Evolutionary conservation across 345 rosid species (phyloP).

Genomic region (Noccaea bulbosa): DNA sequence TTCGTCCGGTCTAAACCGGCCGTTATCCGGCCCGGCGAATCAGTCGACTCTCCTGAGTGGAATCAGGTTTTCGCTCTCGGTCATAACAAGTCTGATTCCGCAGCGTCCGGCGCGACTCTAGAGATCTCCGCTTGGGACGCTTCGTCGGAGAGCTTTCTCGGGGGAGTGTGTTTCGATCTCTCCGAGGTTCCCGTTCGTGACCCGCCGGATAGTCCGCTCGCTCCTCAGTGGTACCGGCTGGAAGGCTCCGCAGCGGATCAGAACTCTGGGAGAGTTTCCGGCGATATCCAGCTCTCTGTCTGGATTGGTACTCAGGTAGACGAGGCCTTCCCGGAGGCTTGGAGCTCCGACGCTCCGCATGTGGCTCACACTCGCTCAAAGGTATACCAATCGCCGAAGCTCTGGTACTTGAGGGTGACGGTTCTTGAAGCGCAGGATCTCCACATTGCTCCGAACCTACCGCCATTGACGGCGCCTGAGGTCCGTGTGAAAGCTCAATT

Average conservation of each 20-base stretch:
- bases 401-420: conserved; percentile 88
- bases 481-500: conserved; percentile 79
- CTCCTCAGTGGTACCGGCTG: conserved; percentile 90
- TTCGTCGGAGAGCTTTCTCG: conserved; percentile 72
- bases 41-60: conserved; percentile 80
- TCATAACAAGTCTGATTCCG: conserved; percentile 56
- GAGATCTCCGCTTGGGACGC: conserved; percentile 92
- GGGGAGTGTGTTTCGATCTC: conserved; percentile 87
- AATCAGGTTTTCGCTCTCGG: conserved; percentile 76
- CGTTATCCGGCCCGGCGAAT: conserved; percentile 60
- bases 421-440: conserved; percentile 93
- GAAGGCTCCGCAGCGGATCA: conserved; percentile 61
- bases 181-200: conserved; percentile 86
- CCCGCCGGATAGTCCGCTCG: conserved; percentile 88
- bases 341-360: conserved; percentile 85
- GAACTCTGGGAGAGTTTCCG: conserved; percentile 53
- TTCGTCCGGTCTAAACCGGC: conserved; percentile 57
- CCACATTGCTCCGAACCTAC: conserved; percentile 69
- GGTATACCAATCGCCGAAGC: conserved; percentile 93
- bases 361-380: conserved; percentile 89
- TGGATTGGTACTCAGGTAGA: conserved; percentile 98
- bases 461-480: conserved; percentile 86
- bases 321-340: conserved; percentile 91
- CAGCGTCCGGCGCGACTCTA: conserved; percentile 53
- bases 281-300: conserved; percentile 89